A percentile compares a stretch with the other conserved stretches of the same genome.
Conservation (phyloP, 2,329 filamentous ascomycete species). For the Fonsecaea monophora region DNA sequence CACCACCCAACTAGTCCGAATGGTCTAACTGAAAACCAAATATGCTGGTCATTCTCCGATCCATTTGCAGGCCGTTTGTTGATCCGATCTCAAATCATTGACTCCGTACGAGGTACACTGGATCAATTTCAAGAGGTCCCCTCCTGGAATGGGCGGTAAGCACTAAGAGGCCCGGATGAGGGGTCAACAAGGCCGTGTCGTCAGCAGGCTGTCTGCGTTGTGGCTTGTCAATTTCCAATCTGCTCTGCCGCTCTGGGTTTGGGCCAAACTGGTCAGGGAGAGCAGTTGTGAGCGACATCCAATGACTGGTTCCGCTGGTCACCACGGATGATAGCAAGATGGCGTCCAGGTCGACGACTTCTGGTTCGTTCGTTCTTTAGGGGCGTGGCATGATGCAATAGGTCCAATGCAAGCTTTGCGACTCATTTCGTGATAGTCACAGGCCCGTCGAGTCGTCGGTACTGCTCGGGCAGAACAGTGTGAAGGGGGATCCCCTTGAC, state of each 20-base stretch:
- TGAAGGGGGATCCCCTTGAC: not conserved
- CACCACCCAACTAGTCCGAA: not conserved
- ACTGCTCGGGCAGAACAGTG: conserved; percentile 11
- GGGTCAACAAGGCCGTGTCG: conserved; percentile 27
- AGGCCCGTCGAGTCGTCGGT: conserved; percentile 10
- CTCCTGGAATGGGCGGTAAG: conserved; percentile 30
- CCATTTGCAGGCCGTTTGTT: conserved; percentile 19
- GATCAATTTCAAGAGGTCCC: conserved; percentile 24
- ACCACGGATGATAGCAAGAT: conserved; percentile 14
- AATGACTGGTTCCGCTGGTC: conserved; percentile 16
- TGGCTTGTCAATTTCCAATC: conserved; percentile 22
- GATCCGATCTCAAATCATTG: conserved; percentile 29
- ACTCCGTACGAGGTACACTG: not conserved
- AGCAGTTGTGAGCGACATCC: conserved; percentile 23
- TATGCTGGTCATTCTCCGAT: conserved; percentile 31
- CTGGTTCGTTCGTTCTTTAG: conserved; percentile 23
- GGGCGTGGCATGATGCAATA: conserved; percentile 35
- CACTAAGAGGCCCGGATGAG: conserved; percentile 31
- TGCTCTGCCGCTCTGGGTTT: conserved; percentile 17
- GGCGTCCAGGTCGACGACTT: conserved; percentile 1
- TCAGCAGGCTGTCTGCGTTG: conserved; percentile 21
- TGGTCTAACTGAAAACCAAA: conserved; percentile 8
- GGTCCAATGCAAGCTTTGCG: conserved; percentile 20
- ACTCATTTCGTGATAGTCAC: conserved; percentile 10
- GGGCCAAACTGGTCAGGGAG: conserved; percentile 10